Evolutionary conservation across 2,329 filamentous ascomycete genomes (phyloP).

Genomic region (Colletotrichum sp.): DNA sequence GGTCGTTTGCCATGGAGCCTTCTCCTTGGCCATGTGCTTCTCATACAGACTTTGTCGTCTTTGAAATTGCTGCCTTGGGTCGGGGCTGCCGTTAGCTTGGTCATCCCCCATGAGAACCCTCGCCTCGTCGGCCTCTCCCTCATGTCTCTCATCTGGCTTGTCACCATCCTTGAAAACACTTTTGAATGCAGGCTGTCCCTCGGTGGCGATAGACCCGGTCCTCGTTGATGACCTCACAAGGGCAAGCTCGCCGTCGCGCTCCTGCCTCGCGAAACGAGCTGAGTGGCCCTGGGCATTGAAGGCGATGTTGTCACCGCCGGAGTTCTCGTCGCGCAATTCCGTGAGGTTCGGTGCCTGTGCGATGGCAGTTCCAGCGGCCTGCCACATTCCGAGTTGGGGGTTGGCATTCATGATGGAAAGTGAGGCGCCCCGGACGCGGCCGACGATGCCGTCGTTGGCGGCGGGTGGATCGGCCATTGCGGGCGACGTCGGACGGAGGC

Average conservation of each 20-base stretch:
- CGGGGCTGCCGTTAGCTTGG: not conserved
- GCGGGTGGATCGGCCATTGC: slow-evolving; percentile 10
- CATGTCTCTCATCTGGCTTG: not conserved
- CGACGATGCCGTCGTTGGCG: slow-evolving; percentile 21
- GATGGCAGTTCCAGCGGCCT: slow-evolving; percentile 33
- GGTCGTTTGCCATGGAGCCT: slow-evolving; percentile 28
- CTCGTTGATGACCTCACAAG: slow-evolving; percentile 23
- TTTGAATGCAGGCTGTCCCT: not conserved
- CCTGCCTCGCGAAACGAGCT: slow-evolving; percentile 27
- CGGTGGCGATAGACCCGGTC: slow-evolving; percentile 15
- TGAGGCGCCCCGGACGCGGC: slow-evolving; percentile 30
- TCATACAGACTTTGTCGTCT: slow-evolving; percentile 25
- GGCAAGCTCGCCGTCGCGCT: slow-evolving; percentile 26
- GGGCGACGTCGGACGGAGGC: no score
- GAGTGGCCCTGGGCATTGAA: slow-evolving; percentile 34
- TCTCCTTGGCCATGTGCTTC: slow-evolving; percentile 25
- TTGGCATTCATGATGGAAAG: slow-evolving; percentile 30
- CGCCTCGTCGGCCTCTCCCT: not conserved
- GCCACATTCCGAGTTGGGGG: slow-evolving; percentile 34
- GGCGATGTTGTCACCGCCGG: slow-evolving; percentile 29
- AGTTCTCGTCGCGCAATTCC: slow-evolving; percentile 30
- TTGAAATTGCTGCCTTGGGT: not conserved
- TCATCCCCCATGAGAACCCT: not conserved
- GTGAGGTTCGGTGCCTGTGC: slow-evolving; percentile 32
- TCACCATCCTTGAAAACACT: not conserved